Evolutionary conservation across 2,329 filamentous ascomycete genomes (phyloP), one percentile per base, ranked within the genome.

Genomic region (Pseudocercospora fijiensis): DNA sequence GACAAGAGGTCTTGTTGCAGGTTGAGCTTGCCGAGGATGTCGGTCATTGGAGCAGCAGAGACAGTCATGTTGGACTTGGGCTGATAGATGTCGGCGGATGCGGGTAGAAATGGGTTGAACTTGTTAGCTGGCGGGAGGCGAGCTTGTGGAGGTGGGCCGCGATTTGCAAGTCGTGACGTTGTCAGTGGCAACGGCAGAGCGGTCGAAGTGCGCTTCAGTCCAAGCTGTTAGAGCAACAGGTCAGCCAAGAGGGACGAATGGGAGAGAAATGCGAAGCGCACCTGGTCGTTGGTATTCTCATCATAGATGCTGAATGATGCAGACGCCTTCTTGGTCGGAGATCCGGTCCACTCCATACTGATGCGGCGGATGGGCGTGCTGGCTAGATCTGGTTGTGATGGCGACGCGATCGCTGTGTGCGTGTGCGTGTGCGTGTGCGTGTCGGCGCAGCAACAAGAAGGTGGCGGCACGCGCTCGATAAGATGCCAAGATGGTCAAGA

Each of bases 21-120:
- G n/a, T 86, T 86, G 55, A 94, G 82, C 74, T 88, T 90, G 61
- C 88, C 86, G 67, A 92, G 80, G 58, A 92, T 85, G 64, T 88
- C 88, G 71, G 95, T 90, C 82, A 93, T 63, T n/a, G 69, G 67
- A 47, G 63, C 26, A 30, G 33, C 57, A 51, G 47, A 24, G 11
- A 43, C 43, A 27, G 49, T 53, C 64, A 66, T 66, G 55, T 65
- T 68, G 53, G 60, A 30, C 41, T 65, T 62, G 59, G 62, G 60
- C 52, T 52, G 47, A 28, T 18, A 55, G 10, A 6, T 20, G 56
- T 63, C 45, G 65, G 65, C 65, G 26, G 47, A 49, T 45, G 18
- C 18, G 26, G 52, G 52, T 37, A 33, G 52, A 51, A 49, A 60
- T 43, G 60, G 26, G 75, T 70, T 33, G 65, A 60, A 37, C 20